Percentiles rank a stretch among this genome's conserved stretches.
Conservation (phyloP, 2,329 filamentous ascomycete species). For the Alternaria arbusti region DNA sequence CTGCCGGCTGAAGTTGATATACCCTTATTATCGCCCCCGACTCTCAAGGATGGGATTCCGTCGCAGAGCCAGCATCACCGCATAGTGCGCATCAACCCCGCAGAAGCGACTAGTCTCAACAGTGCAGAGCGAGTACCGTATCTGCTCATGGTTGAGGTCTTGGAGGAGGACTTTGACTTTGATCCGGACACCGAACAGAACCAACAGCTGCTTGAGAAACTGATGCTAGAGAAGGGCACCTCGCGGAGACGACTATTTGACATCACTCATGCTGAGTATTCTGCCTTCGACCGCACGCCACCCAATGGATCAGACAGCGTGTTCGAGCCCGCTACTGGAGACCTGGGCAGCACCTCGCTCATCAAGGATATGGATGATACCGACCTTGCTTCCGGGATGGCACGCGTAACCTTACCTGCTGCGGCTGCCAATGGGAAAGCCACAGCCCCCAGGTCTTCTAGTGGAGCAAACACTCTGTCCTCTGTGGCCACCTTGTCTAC, state of each 20-base stretch:
- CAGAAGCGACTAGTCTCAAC: constrained; percentile 83
- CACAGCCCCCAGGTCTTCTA: constrained; percentile 63
- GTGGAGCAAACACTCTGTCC: constrained; percentile 66
- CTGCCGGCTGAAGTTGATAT: constrained; percentile 84
- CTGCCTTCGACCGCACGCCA: constrained; percentile 53
- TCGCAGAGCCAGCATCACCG: constrained; percentile 80
- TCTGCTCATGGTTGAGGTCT: constrained; percentile 81
- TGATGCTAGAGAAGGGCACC: constrained; percentile 70
- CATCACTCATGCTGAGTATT: constrained; percentile 66
- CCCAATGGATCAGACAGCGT: constrained; percentile 69
- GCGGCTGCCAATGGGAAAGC: constrained; percentile 31
- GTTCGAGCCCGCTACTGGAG: constrained; percentile 81
- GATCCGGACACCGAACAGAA: constrained; percentile 78
- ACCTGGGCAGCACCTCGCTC: constrained; percentile 75
- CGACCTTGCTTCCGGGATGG: constrained; percentile 39
- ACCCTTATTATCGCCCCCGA: constrained; percentile 79
- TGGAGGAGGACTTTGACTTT: constrained; percentile 83
- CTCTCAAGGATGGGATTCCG: constrained; percentile 73
- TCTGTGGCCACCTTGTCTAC: constrained; percentile 67
- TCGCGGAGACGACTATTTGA: constrained; percentile 59
- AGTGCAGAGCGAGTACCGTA: constrained; percentile 88
- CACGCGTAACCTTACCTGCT: constrained; percentile 37
- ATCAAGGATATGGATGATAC: constrained; percentile 64
- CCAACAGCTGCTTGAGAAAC: constrained; percentile 66
- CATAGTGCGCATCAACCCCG: constrained; percentile 82